Conservation (phyloP, 2,329 filamentous ascomycete genomes). For the Lanzia echinophila region DNA sequence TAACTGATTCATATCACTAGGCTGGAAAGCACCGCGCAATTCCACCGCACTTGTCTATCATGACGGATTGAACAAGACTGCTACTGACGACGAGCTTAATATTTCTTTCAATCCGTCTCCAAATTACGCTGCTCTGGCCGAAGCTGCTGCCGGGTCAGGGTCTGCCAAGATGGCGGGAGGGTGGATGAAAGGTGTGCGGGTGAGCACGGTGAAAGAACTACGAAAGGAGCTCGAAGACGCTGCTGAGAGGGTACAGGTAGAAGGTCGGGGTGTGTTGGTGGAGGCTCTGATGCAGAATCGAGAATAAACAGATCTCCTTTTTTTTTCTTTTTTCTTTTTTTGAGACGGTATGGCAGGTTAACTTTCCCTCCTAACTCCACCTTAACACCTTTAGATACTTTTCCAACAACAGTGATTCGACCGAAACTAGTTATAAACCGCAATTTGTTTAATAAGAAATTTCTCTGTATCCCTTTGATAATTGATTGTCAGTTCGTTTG, state of each 20-base stretch:
- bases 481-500: too few relatives aligned
- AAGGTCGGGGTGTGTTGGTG: not conserved
- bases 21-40: constrained; percentile 58
- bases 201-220: constrained; percentile 5
- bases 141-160: constrained; percentile 2
- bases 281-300: not conserved
- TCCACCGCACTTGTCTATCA: constrained; percentile 58
- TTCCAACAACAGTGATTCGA: too few relatives aligned
- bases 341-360: not conserved
- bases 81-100: constrained; percentile 54
- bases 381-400: too few relatives aligned
- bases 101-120: constrained; percentile 55
- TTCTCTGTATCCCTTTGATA: too few relatives aligned
- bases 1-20: constrained; percentile 17
- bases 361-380: not conserved
- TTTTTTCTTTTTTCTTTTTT: not conserved
- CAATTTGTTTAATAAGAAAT: too few relatives aligned
- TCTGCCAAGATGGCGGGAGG: not conserved
- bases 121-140: constrained; percentile 53
- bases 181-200: constrained; percentile 9
- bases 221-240: constrained; percentile 1
- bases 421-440: too few relatives aligned
- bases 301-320: too few relatives aligned
- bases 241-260: not conserved
- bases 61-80: constrained; percentile 50